Base-by-base conservation (phyloP, 108 stramenopile genomes). In the Schizochytrium sp. region DNA sequence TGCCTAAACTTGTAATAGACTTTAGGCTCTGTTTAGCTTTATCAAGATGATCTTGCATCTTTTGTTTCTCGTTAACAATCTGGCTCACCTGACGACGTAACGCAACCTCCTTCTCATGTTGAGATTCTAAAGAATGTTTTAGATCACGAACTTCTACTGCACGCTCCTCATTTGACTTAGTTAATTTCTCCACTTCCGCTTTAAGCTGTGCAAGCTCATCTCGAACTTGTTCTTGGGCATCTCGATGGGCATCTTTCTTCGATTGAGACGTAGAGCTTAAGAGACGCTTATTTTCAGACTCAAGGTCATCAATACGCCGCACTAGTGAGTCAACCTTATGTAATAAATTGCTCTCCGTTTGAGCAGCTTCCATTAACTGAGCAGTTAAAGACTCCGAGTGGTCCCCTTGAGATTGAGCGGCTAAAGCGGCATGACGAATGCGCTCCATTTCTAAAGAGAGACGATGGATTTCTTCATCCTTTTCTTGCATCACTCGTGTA, bases 381-480 rank as follows among this genome's bases (percentile, higher is more conserved):
- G 76, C 76, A 8, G 76, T n/a, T 53, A 83, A 42, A n/a, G 76
- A 55, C 5, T 83, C 53, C 47, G 47, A 10, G 10, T 10, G 49
- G 12, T 83, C 76, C n/a, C 28, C 76, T 53, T 83, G 76, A 17
- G 76, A 49, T n/a, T 49, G 53, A 17, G 76, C 53, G 1, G 76
- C 76, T 53, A 83, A 28, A 10, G 76, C 76, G 15, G 76, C 76
- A 83, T 83, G 76, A 5, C 76, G 76, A 8, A 83, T 53, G 3
- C 53, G 76, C 76, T 83, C 76, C 76, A 83, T 28, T 28, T 83
- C 76, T 10, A 83, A 40, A 7, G 47, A n/a, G 5, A 83, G 76
- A 0, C 76, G 47, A 15, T 42, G 10, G 53, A 83, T 83, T 28
- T 83, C 76, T 10, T 83, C 76, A 2, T 83, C 76, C 76, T 83